A percentile compares a stretch with the other conserved stretches of the same genome.
These are phyloP conservation scores for Geum urbanum DNA, from an alignment of 306 rosid species.

Conservation along the genomic window DNA sequence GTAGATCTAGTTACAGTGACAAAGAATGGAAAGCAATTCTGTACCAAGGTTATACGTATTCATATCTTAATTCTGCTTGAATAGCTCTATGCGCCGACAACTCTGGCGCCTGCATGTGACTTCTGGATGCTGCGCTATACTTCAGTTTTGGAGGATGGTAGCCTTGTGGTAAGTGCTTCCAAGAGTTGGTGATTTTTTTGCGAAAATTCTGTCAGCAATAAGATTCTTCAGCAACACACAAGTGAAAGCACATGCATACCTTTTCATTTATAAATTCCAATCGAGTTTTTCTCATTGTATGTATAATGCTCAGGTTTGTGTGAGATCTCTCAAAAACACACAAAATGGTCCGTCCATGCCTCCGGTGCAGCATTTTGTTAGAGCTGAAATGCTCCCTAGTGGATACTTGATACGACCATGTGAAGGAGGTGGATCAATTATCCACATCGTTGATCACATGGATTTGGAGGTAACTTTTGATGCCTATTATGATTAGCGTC, in stretches of 20 bases:
- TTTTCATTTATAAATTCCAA: not conserved
- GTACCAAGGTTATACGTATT: not conserved
- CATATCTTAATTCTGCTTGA: constrained; percentile 13
- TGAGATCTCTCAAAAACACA: constrained; percentile 88
- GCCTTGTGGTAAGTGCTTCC: constrained; percentile 69
- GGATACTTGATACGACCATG: constrained; percentile 93
- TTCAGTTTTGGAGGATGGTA: constrained; percentile 91
- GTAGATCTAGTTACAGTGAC: constrained; percentile 27
- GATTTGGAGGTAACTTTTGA: constrained; percentile 66
- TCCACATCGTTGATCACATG: constrained; percentile 92
- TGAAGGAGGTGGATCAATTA: constrained; percentile 97
- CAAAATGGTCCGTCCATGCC: constrained; percentile 98
- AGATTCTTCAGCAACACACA: not conserved
- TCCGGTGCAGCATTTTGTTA: constrained; percentile 91
- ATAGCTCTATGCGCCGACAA: constrained; percentile 88
- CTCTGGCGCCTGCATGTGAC: constrained; percentile 94
- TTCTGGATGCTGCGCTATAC: constrained; percentile 97
- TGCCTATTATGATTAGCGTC: not conserved
- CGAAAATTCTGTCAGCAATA: not conserved
- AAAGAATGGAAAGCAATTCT: not conserved
- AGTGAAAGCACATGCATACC: not conserved
- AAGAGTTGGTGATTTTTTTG: not conserved
- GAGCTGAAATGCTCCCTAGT: constrained; percentile 95
- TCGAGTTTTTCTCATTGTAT: constrained; percentile 20
- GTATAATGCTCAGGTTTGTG: constrained; percentile 57